Evolutionary conservation across 2,329 filamentous ascomycete genomes (phyloP), one percentile per base, ranked within the genome.

Genomic region (Basipetospora chlamydospora): DNA sequence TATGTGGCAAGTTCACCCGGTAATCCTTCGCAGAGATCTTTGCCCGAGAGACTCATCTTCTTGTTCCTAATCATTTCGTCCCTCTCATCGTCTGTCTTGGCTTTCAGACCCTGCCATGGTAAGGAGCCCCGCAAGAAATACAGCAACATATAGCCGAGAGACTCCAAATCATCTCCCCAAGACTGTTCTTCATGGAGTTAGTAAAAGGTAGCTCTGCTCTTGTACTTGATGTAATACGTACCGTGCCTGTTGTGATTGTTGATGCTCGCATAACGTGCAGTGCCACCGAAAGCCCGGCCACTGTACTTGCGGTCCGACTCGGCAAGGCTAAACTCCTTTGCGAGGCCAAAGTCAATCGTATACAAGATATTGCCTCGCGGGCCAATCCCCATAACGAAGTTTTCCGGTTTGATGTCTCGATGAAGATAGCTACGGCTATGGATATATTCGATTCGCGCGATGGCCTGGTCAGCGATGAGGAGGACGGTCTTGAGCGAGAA

Each of bases 1-100:
- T 82, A 83, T 54, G 77, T 80, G 56, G 73, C 75, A 49, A 84
- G 83, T 57, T 83, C 78, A 49, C 77, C 76, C 38, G 79, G 79
- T 58, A 83, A 78, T 44, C 76, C 78, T 56, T 76, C 72, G 67
- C 77, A 83, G 39, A 84, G 71, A 22, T 77, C 71, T 57, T 81
- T 73, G 46, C 73, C 78, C 8, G 77, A 73, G 9, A 74, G 77
- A n/a, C 72, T 39, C 23, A 22, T 34, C 36, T 49, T 49, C 31
- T 39, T 47, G 26, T 46, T 36, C 28, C 29, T 44, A 9, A 49
- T 44, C 16, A 35, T 16, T 3, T 43, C 37, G 21, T 41, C 77
- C 59, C 80, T 81, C 58, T 81, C 73, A 61, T 80, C 77, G 61
- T 79, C 77, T 39, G 73, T 80, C 43, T 75, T 73, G 55, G 75